Evolutionary conservation across 179 eudicot genomes (phyloP), one percentile per base, ranked within the genome.

Genomic region (Silene coronaria): DNA sequence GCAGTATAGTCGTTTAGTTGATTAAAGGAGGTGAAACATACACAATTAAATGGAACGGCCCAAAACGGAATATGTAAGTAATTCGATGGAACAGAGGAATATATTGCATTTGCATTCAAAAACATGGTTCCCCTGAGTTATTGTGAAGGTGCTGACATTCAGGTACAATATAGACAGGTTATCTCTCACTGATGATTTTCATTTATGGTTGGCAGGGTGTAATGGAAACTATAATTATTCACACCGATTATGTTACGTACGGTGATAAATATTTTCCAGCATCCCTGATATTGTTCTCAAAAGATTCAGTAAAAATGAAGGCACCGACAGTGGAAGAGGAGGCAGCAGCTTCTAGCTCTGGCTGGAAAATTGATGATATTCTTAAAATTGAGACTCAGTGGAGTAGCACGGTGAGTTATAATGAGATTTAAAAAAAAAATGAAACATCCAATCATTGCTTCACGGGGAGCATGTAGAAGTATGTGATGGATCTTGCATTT

Each of bases 281-380:
- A 71, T 80, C 87, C 72, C 64, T 70, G 70, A 69, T 93, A 77
- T 82, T 70, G 70, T 85, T 93, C 77, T 85, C 91, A 48, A 72
- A 79, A 59, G 73, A 64, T 70, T 80, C 80, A 57, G 57, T 93
- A 69, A 81, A 79, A 83, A 63, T 88, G 48, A 83, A 77, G 80
- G 73, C 76, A 73, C 81, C 81, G 12, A 27, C 70, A 38, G 21
- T 71, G 11, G 74, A 85, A 77, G 85, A 81, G 75, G 78, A 84
- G n/a, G 68, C 75, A 48, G 72, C 42, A 66, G 60, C 62, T 26
- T 81, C 71, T 65, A 76, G 60, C 46, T 81, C 73, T 66, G 88
- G 82, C 75, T 88, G 92, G 97, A 79, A 69, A 71, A 38, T 91
- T 12, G 86, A 87, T 64, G 93, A 93, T 77, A 80, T 93, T 46